Evolutionary conservation across 2,329 filamentous ascomycete genomes (phyloP), one percentile per base, ranked within the genome.

Genomic region (Sporothrix variecibatus): DNA sequence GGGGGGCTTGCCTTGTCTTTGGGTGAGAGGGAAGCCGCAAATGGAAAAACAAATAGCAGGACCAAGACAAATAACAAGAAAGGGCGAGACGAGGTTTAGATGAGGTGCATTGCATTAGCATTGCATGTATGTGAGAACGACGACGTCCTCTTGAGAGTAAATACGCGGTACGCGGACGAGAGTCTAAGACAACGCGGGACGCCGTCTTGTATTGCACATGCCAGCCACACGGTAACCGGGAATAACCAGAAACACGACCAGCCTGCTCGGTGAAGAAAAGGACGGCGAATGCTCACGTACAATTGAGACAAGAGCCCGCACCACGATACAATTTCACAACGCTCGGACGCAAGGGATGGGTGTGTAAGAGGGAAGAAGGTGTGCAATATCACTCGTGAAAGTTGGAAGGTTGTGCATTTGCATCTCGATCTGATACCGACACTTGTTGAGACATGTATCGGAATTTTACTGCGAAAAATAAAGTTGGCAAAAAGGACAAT

Each of bases 331-430:
- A 43, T 12, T 7, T 46, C 12, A 20, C 31, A 64, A 64, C 60
- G 60, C 34, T 64, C 34, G 1, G 60, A 64, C n/a, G 58, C 58
- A 62, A 62, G 58, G 58, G 58, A 62, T 62, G n/a, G 31, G 31
- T 7, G 8, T 34, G 8, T 34, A 34, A 62, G 28, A 38, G 56
- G 34, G 26, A 62, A 38, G 38, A 15, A 38, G 12, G 53, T 58
- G 58, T 15, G 26, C n/a, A n/a, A n/a, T n/a, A n/a, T n/a, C n/a
- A n/a, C n/a, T n/a, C n/a, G n/a, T n/a, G n/a, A n/a, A n/a, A n/a
- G n/a, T n/a, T n/a, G n/a, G n/a, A n/a, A n/a, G n/a, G n/a, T n/a
- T n/a, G n/a, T n/a, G 23, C 53, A 51, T n/a, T 51, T n/a, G 2
- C 49, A 28, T 56, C 53, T 56, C 53, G 53, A 56, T 56, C 53